Percentiles rank a stretch among this genome's conserved stretches.
Conservation (phyloP, 345 rosid genomes). For the Trapa incisa region DNA sequence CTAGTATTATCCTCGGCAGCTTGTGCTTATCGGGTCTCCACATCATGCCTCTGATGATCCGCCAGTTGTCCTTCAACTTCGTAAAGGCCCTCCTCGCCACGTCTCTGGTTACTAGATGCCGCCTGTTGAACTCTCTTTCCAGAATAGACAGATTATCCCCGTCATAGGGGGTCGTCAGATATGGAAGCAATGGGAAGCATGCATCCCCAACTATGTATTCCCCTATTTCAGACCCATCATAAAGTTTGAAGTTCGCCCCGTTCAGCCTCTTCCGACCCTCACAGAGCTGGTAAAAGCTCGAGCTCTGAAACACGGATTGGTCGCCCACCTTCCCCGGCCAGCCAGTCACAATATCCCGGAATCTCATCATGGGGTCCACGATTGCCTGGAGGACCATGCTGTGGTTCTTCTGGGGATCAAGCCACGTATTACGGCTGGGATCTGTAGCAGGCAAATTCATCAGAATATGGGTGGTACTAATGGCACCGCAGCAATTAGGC, state of each 20-base stretch:
- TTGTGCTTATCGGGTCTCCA: slow-evolving; percentile 56
- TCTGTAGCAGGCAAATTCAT: slow-evolving; percentile 44
- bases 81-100: slow-evolving; percentile 42
- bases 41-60: slow-evolving; percentile 49
- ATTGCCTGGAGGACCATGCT: slow-evolving; percentile 58
- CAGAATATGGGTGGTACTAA: slow-evolving; percentile 42
- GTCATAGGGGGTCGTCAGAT: slow-evolving; percentile 38
- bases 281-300: slow-evolving; percentile 33
- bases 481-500: slow-evolving; percentile 52
- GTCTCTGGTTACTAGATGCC: slow-evolving; percentile 28
- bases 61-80: slow-evolving; percentile 46
- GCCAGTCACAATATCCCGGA: slow-evolving; percentile 48
- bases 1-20: slow-evolving; percentile 48
- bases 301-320: slow-evolving; percentile 27
- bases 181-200: slow-evolving; percentile 45
- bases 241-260: slow-evolving; percentile 23
- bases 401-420: slow-evolving; percentile 48
- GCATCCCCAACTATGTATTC: slow-evolving; percentile 50
- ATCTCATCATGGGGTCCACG: slow-evolving; percentile 49
- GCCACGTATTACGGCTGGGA: slow-evolving; percentile 32
- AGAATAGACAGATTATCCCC: slow-evolving; percentile 27
- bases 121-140: slow-evolving; percentile 30
- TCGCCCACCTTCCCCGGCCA: slow-evolving; percentile 59
- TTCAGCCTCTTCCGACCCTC: slow-evolving; percentile 36
- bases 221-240: slow-evolving; percentile 38